Percentiles rank a stretch among this genome's conserved stretches.
Conservation (phyloP, 345 rosid species). For the Isatis tinctoria region DNA sequence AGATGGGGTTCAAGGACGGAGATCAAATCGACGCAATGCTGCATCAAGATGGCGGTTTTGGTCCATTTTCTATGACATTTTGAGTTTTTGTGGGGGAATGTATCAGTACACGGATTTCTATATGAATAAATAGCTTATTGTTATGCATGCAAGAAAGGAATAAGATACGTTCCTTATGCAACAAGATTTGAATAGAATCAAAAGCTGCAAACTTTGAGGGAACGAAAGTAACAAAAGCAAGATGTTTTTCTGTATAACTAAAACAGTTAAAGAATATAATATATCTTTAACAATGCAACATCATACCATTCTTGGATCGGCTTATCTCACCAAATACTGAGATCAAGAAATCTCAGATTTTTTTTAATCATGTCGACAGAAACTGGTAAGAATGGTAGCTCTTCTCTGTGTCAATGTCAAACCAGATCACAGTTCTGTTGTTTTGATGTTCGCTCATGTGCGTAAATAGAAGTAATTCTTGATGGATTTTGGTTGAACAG, state of each 20-base stretch:
- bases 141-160: slow-evolving; percentile 9
- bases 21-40: slow-evolving; percentile 1
- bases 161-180: slow-evolving; percentile 9
- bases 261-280: slow-evolving; percentile 5
- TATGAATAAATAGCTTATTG: background rate
- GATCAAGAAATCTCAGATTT: background rate
- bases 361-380: slow-evolving; percentile 1
- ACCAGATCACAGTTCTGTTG: background rate
- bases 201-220: slow-evolving; percentile 10
- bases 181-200: background rate
- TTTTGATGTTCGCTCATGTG: background rate
- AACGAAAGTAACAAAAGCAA: background rate
- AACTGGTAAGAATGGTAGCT: background rate
- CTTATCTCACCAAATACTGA: background rate
- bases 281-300: background rate
- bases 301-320: background rate
- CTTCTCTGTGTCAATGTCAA: slow-evolving; percentile 3
- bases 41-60: background rate
- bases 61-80: background rate
- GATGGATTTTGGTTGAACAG: slow-evolving; percentile 20
- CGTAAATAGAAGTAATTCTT: background rate
- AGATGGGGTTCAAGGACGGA: slow-evolving; percentile 9
- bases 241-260: background rate
- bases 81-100: background rate
- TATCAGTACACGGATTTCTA: background rate